These are phyloP conservation scores for Lachnellula hyalina DNA, from an alignment of 2,329 filamentous ascomycete species.

Conservation along the genomic window DNA sequence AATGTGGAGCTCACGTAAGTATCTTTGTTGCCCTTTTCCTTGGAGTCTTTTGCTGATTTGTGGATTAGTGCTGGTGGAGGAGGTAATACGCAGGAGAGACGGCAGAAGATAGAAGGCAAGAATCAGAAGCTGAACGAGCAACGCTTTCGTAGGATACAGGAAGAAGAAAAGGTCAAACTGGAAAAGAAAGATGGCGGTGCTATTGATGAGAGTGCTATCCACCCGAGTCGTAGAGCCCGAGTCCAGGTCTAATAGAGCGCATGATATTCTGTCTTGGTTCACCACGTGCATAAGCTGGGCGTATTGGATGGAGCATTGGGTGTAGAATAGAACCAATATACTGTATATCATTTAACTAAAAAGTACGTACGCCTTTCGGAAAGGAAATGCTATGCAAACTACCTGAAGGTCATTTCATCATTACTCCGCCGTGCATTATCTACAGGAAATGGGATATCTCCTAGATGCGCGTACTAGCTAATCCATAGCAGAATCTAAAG, in stretches of 20 bases:
- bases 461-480: slow-evolving; percentile 9
- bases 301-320: background rate
- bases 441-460: slow-evolving; percentile 23
- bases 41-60: background rate
- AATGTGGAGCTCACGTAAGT: slow-evolving; percentile 87
- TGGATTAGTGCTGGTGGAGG: slow-evolving; percentile 70
- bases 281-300: background rate
- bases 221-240: slow-evolving; percentile 26
- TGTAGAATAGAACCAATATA: background rate
- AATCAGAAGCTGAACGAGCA: slow-evolving; percentile 75
- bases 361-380: background rate
- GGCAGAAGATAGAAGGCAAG: slow-evolving; percentile 75
- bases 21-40: background rate
- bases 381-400: slow-evolving; percentile 5
- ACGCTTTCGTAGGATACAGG: slow-evolving; percentile 23
- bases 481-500: background rate
- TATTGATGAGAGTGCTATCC: slow-evolving; percentile 25
- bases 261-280: slow-evolving; percentile 1
- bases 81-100: slow-evolving; percentile 66
- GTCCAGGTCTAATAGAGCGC: slow-evolving; percentile 11
- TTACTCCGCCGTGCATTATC: slow-evolving; percentile 19
- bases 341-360: background rate
- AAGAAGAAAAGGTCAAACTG: slow-evolving; percentile 24
- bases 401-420: slow-evolving; percentile 8
- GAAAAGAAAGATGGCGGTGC: slow-evolving; percentile 15